Conservation (phyloP, 768 basidiomycete genomes). For the Coprinopsis sp. region DNA sequence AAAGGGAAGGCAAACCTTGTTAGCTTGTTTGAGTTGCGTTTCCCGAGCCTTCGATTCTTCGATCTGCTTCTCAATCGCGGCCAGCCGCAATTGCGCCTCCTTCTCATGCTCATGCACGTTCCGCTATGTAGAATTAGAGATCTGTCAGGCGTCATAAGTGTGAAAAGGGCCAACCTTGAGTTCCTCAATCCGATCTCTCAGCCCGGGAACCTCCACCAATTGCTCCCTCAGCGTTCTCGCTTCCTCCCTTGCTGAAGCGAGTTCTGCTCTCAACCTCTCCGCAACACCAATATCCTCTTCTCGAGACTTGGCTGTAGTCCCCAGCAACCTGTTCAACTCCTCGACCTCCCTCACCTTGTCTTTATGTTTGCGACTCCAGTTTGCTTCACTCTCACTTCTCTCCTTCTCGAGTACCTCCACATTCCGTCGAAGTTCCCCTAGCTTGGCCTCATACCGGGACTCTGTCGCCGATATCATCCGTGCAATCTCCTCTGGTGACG, state of each 20-base stretch:
- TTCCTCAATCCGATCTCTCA: constrained; percentile 47
- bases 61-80: constrained; percentile 56
- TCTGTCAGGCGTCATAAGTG: neutral
- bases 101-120: constrained; percentile 32
- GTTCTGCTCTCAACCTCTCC: constrained; percentile 47
- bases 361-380: constrained; percentile 81
- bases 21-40: constrained; percentile 62
- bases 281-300: constrained; percentile 59
- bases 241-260: constrained; percentile 48
- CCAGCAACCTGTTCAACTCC: constrained; percentile 56
- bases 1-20: constrained; percentile 53
- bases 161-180: constrained; percentile 54
- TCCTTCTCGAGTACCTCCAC: constrained; percentile 71
- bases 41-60: constrained; percentile 74
- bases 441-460: constrained; percentile 68
- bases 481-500: constrained; percentile 63
- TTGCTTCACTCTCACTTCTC: constrained; percentile 79
- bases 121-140: neutral
- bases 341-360: constrained; percentile 79
- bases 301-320: constrained; percentile 50
- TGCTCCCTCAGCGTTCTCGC: constrained; percentile 45
- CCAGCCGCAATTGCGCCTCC: constrained; percentile 46
- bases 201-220: constrained; percentile 49
- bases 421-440: constrained; percentile 66
- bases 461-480: constrained; percentile 71